Percentiles rank a stretch among this genome's conserved stretches.
Conservation (phyloP, 345 rosid species). For the Dimocarpus longan region DNA sequence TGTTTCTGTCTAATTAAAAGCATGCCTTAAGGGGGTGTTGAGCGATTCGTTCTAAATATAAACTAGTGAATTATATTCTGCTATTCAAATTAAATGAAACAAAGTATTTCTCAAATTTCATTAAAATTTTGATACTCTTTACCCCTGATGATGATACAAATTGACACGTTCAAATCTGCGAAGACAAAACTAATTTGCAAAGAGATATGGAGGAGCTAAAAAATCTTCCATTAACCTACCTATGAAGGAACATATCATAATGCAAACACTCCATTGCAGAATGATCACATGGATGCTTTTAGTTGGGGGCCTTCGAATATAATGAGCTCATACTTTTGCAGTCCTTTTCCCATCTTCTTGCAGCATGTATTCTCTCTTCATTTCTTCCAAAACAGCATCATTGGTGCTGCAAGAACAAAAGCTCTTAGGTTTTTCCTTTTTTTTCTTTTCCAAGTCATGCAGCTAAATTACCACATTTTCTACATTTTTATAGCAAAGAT, state of each 20-base stretch:
- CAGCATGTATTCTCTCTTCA: conserved; percentile 80
- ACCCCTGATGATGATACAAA: not conserved
- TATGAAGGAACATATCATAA: not conserved
- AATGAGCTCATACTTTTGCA: conserved; percentile 23
- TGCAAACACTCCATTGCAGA: not conserved
- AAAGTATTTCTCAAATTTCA: not conserved
- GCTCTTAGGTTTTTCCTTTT: not conserved
- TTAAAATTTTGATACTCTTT: not conserved
- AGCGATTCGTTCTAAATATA: too few relatives aligned
- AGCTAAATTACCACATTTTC: not conserved
- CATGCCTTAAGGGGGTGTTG: too few relatives aligned
- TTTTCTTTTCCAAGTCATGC: not conserved
- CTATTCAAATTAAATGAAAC: not conserved
- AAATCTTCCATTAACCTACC: not conserved
- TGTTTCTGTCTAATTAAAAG: too few relatives aligned
- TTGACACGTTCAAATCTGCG: not conserved
- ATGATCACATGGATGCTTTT: not conserved
- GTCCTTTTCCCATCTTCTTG: conserved; percentile 61
- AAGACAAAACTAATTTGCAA: not conserved
- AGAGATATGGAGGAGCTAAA: not conserved
- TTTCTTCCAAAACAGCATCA: conserved; percentile 79
- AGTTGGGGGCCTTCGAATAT: not conserved
- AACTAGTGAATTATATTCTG: not conserved
- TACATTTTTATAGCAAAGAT: not conserved
- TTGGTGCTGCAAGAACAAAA: conserved; percentile 65